Evolutionary conservation across 1,284 basidiomycete species (phyloP).

Genomic region (Trichosporon coremiiforme): DNA sequence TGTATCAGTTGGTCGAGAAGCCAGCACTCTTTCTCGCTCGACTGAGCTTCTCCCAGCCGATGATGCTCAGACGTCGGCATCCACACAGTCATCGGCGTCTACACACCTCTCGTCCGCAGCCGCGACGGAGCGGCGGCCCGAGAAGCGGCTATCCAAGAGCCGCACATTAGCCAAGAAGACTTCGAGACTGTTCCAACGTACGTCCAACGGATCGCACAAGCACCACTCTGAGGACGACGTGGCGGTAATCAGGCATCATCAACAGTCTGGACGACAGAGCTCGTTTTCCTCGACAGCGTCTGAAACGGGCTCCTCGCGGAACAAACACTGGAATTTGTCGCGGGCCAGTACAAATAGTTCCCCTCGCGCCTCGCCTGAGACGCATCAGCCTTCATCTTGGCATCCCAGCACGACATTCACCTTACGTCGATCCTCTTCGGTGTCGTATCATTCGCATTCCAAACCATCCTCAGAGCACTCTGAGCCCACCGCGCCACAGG

Average conservation of each 20-base stretch:
- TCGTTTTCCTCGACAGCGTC: slow-evolving; percentile 46
- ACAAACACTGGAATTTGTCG: slow-evolving; percentile 29
- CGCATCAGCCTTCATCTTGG: slow-evolving; percentile 34
- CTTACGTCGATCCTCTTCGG: slow-evolving; percentile 31
- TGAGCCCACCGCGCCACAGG: background rate
- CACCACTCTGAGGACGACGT: slow-evolving; percentile 22
- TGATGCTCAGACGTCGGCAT: slow-evolving; percentile 20
- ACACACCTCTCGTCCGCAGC: background rate
- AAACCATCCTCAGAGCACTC: slow-evolving; percentile 9
- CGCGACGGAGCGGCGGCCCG: background rate
- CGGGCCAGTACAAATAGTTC: slow-evolving; percentile 31
- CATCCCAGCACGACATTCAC: slow-evolving; percentile 26
- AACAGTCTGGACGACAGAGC: slow-evolving; percentile 37
- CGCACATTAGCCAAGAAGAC: slow-evolving; percentile 52
- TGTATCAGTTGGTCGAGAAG: slow-evolving; percentile 30
- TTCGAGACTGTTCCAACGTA: slow-evolving; percentile 47
- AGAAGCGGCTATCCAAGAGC: slow-evolving; percentile 38
- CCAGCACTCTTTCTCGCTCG: slow-evolving; percentile 26
- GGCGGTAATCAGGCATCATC: slow-evolving; percentile 15
- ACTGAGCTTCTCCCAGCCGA: slow-evolving; percentile 26
- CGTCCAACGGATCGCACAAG: slow-evolving; percentile 20
- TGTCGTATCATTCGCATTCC: slow-evolving; percentile 40
- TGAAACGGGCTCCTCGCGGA: slow-evolving; percentile 30
- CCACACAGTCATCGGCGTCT: background rate
- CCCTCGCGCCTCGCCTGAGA: slow-evolving; percentile 24